These are phyloP conservation scores for Macaranga tanarius DNA, from an alignment of 441 rosid species.

Conservation along the genomic window DNA sequence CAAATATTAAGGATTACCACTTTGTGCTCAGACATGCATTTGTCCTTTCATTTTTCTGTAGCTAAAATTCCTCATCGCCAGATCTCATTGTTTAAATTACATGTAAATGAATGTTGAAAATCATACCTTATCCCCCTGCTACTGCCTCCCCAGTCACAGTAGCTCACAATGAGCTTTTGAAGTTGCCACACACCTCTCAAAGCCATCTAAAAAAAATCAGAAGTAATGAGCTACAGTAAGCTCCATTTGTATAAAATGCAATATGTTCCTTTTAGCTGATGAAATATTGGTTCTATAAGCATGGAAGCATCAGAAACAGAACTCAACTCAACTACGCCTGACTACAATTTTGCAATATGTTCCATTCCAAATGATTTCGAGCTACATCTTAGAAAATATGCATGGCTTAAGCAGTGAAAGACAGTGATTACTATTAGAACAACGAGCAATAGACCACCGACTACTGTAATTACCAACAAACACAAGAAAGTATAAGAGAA, in stretches of 20 bases:
- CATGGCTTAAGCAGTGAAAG: no score
- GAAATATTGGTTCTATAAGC: background rate
- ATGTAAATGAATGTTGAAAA: background rate
- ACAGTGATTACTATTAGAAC: no score
- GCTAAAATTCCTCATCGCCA: background rate
- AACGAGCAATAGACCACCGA: no score
- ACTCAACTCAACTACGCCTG: no score
- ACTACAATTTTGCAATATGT: no score
- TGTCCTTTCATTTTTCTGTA: background rate
- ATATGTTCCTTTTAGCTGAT: background rate
- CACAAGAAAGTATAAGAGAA: no score
- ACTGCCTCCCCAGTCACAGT: constrained; percentile 90
- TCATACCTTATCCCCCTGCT: constrained; percentile 83
- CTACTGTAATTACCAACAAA: no score
- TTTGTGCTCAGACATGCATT: background rate
- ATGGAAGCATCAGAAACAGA: background rate
- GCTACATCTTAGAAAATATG: no score
- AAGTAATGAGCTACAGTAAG: background rate
- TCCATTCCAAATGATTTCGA: no score
- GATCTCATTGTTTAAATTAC: background rate
- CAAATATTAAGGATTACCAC: background rate
- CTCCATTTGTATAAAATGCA: background rate
- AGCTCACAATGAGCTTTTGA: constrained; percentile 71
- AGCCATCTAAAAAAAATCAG: constrained; percentile 50
- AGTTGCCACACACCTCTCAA: constrained; percentile 88